A percentile compares a stretch with the other conserved stretches of the same genome.
Conservation (phyloP, 805 yeast genomes). For the Dipodascus albidus region DNA sequence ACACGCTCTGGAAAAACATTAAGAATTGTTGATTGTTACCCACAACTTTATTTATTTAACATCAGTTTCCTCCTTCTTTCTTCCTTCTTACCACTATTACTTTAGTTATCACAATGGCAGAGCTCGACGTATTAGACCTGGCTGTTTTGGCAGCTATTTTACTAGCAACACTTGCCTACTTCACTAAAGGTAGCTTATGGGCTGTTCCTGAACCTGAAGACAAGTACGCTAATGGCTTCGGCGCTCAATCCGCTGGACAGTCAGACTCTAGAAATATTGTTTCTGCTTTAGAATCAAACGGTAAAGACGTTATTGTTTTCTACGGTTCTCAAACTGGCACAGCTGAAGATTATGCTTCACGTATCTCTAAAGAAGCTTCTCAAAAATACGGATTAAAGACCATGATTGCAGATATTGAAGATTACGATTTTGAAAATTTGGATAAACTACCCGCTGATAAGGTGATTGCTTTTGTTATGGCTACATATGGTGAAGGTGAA, state of each 20-base stretch:
- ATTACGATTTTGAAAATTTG: conserved; percentile 72
- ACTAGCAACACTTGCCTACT: conserved; percentile 53
- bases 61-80: background rate
- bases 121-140: conserved; percentile 59
- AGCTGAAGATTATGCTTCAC: conserved; percentile 91
- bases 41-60: background rate
- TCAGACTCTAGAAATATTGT: conserved; percentile 21
- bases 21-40: conserved; percentile 1
- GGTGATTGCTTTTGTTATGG: conserved; percentile 65
- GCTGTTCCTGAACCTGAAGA: conserved; percentile 24
- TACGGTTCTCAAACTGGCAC: conserved; percentile 98
- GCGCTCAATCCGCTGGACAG: conserved; percentile 13
- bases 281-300: conserved; percentile 36
- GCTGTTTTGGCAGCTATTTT: conserved; percentile 55
- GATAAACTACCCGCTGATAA: conserved; percentile 48
- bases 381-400: conserved; percentile 71
- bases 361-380: conserved; percentile 79
- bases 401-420: conserved; percentile 80
- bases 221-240: conserved; percentile 14
- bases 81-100: background rate
- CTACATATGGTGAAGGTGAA: conserved; percentile 98
- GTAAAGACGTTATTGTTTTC: conserved; percentile 68
- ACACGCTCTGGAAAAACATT: background rate
- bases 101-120: conserved; percentile 10
- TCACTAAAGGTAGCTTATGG: conserved; percentile 51